Evolutionary conservation across 495 filamentous ascomycete genomes (phyloP), one percentile per base, ranked within the genome.

Genomic region (Diplogelasinospora grovesii): DNA sequence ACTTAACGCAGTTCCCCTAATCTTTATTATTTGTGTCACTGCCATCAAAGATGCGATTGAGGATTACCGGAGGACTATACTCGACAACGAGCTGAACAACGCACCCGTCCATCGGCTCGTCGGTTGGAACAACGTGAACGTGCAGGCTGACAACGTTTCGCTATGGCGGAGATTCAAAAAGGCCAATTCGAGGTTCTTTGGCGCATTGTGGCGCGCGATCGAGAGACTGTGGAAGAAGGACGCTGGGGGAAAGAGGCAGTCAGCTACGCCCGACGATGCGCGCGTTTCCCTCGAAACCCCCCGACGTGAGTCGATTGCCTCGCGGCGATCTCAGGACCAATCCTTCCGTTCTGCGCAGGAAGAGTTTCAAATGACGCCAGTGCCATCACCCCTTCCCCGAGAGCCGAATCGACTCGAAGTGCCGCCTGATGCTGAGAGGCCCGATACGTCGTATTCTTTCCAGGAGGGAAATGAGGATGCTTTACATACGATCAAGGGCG

Each of bases 11-110:
- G 85, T 90, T 21, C 93, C 93, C 33, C 64, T 99, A 54, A 95
- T 97, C 53, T 80, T 96, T 51, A 99, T 99, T 62, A 68, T 99
- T n/a, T 67, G 79, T 46, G 74, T 97, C 33, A 99, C 93, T 7
- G 80, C 85, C 4, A 68, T 95, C 52, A 99, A 97, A 65, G 93
- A 99, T 57, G 92, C 82, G n/a, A 85, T 97, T 47, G 93, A 99
- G 64, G 93, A 99, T 70, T 96, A 87, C 72, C 78, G 93, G 43
- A 76, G 93, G 61, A 96, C 89, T 2, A 73, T 88, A 16, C 79
- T 95, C 14, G 93, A 99, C 56, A 94, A 82, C 43, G 86, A 94
- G 53, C 74, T 99, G 37, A 99, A 99, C 67, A 96, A 99, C 52
- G 90, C 93, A 10, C 84, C 90, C 1, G 86, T 96, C 10, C 89